Evolutionary conservation across 768 basidiomycete species (phyloP).

Genomic region (Hebeloma cylindrosporum): DNA sequence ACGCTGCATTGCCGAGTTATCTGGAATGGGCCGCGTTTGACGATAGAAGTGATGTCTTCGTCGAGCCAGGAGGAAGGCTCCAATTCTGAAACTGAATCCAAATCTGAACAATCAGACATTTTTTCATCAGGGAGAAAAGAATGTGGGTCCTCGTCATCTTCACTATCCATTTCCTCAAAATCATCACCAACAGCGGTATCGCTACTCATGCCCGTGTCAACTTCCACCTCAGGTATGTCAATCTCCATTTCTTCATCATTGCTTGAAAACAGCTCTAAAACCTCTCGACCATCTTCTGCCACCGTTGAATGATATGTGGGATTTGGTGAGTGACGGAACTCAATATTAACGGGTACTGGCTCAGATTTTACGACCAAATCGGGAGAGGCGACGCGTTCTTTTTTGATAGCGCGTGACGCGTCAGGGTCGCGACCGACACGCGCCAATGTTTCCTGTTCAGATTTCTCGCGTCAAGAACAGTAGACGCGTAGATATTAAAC

Average conservation of each 20-base stretch:
- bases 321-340: too few relatives aligned
- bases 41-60: neutral
- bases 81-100: too few relatives aligned
- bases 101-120: conserved; percentile 1
- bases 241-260: too few relatives aligned
- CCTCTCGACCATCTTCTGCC: too few relatives aligned
- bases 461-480: neutral
- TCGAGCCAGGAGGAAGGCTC: conserved; percentile 9
- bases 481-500: too few relatives aligned
- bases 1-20: conserved; percentile 15
- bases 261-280: too few relatives aligned
- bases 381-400: too few relatives aligned
- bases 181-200: conserved; percentile 1
- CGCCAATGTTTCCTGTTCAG: neutral
- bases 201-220: conserved; percentile 1
- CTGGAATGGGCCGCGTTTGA: neutral
- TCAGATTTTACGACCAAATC: too few relatives aligned
- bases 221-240: neutral
- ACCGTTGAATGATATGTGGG: too few relatives aligned
- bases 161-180: neutral
- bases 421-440: neutral
- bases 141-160: neutral
- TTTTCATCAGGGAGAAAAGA: too few relatives aligned
- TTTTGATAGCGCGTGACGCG: too few relatives aligned
- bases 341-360: too few relatives aligned